Evolutionary conservation across 108 stramenopile species (phyloP), one percentile per base, ranked within the genome.

Genomic region (Conticribra weissflogii): DNA sequence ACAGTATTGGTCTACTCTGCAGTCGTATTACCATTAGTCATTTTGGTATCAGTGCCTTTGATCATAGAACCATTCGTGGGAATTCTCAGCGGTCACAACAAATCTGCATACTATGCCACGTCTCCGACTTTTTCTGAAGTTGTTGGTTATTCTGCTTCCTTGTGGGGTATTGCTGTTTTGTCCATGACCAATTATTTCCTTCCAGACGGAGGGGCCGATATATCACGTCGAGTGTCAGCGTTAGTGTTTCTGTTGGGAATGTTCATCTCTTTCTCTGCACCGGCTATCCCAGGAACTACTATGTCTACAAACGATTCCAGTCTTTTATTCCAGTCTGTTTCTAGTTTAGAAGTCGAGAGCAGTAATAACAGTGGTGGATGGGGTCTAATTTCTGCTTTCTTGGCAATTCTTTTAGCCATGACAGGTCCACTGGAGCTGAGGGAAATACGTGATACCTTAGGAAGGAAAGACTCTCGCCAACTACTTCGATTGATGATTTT

Each of bases 401-500:
- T 93, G 21, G 91, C 91, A 30, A 88, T 88, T 28, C 45, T 93
- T 22, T 59, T 93, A 48, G 87, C 91, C 29, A 68, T 93, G n/a
- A 83, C 87, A 2, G 91, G 91, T 9, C 91, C 91, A 14, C 63
- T 93, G 28, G 91, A 93, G 59, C 64, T 93, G 23, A 78, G 84
- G 48, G 91, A 93, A 55, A 46, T 86, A 30, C 58, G 75, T 30
- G 82, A 81, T 53, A 58, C 72, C 0, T 79, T 86, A 0, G 87
- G 87, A n/a, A 65, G 79, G 45, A 88, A 78, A 71, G 91, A 93
- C 41, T 68, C 78, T 36, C 75, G 64, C 8, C 72, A 88, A 31
- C 58, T 93, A 3, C 77, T 93, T 44, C 88, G 91, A 5, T 30
- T 88, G 49, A 93, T 90, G 87, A 82, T 87, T 23, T 93, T 93